Evolutionary conservation across 1,284 basidiomycete species (phyloP).

Genomic region (Lentinula novae-zelandiae): DNA sequence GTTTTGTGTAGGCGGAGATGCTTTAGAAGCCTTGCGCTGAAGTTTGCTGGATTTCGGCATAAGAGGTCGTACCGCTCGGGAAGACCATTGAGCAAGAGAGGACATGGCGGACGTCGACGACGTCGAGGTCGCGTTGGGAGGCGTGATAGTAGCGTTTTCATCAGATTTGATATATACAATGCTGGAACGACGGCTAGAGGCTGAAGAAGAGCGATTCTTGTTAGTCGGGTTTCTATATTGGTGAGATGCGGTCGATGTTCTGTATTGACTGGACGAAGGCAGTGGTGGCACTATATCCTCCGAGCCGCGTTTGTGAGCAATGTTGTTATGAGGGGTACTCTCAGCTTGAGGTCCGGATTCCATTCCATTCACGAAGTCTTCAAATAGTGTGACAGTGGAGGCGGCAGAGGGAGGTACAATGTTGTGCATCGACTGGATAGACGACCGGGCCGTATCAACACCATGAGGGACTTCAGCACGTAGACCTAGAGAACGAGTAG

Average conservation of each 20-base stretch:
- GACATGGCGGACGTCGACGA: conserved; percentile 28
- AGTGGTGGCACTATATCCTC: conserved; percentile 33
- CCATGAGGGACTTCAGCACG: conserved; percentile 45
- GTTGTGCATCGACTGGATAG: conserved; percentile 37
- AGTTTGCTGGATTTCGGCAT: conserved; percentile 47
- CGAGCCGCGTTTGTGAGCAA: conserved; percentile 32
- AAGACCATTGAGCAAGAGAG: conserved; percentile 43
- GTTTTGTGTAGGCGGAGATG: conserved; percentile 24
- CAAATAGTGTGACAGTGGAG: conserved; percentile 58
- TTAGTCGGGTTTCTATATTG: conserved; percentile 15
- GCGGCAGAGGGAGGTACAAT: conserved; percentile 47
- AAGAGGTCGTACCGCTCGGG: conserved; percentile 47
- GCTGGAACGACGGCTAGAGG: conserved; percentile 42
- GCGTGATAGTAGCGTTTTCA: conserved; percentile 31
- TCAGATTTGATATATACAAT: conserved; percentile 63
- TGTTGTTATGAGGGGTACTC: conserved; percentile 57
- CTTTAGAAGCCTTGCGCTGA: conserved; percentile 36
- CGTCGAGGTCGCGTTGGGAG: conserved; percentile 23
- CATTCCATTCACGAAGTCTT: conserved; percentile 37
- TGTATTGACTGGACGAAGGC: conserved; percentile 18
- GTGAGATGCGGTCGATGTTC: conserved; percentile 5
- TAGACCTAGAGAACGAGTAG: conserved; percentile 44
- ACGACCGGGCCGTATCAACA: conserved; percentile 47
- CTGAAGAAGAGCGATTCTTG: conserved; percentile 5
- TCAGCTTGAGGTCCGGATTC: conserved; percentile 49